These are phyloP conservation scores for Neurospora intermedia DNA, from an alignment of 495 filamentous ascomycete genomes.

Conservation along the genomic window DNA sequence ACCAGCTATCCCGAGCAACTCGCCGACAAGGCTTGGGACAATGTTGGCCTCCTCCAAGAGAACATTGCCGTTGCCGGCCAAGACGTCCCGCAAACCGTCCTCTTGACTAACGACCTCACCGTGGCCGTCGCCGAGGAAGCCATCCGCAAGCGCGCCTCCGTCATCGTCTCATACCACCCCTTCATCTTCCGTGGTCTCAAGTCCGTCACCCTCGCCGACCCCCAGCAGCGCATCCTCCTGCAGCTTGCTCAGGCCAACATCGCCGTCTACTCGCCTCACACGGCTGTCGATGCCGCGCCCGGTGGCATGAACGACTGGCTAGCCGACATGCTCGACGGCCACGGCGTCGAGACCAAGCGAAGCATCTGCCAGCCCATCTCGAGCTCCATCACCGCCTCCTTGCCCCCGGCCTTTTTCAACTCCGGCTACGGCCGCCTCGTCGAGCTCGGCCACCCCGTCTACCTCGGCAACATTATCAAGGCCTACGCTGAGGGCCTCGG, in stretches of 20 bases:
- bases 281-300: slow-evolving; percentile 79
- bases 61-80: slow-evolving; percentile 14
- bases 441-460: slow-evolving; percentile 46
- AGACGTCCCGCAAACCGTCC: slow-evolving; percentile 32
- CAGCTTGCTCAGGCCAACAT: slow-evolving; percentile 80
- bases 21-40: slow-evolving; percentile 87
- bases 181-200: slow-evolving; percentile 93
- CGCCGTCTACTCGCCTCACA: slow-evolving; percentile 92
- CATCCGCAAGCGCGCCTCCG: slow-evolving; percentile 59
- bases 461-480: slow-evolving; percentile 51
- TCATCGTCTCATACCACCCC: slow-evolving; percentile 87
- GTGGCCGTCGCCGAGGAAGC: slow-evolving; percentile 85
- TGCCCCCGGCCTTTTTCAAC: slow-evolving; percentile 44
- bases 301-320: slow-evolving; percentile 93
- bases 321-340: slow-evolving; percentile 57
- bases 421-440: slow-evolving; percentile 74
- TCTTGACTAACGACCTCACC: slow-evolving; percentile 88
- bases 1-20: slow-evolving; percentile 76
- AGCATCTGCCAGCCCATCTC: slow-evolving; percentile 29
- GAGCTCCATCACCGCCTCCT: slow-evolving; percentile 19
- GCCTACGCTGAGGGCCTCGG: slow-evolving; percentile 26
- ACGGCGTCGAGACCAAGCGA: slow-evolving; percentile 13
- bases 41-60: slow-evolving; percentile 43
- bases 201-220: slow-evolving; percentile 68
- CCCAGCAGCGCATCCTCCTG: slow-evolving; percentile 77